Evolutionary conservation across 345 rosid genomes (phyloP).

Genomic region (Chamaenerion angustifolium): DNA sequence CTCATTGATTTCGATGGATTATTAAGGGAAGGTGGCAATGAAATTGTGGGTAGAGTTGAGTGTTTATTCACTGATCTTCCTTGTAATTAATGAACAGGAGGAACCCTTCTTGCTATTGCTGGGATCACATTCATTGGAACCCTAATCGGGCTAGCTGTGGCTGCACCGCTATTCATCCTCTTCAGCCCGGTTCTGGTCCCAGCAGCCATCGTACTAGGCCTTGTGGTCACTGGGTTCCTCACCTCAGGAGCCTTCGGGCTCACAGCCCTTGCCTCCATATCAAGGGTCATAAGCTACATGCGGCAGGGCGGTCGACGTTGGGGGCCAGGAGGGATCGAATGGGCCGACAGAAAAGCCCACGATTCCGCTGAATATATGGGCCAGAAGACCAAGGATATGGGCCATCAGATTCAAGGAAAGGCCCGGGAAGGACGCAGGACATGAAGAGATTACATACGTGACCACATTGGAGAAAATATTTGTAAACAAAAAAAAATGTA

Average conservation of each 20-base stretch:
- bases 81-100: conserved; percentile 13
- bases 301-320: conserved; percentile 16
- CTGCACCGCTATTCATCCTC: conserved; percentile 52
- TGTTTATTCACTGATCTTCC: too few relatives aligned
- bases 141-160: conserved; percentile 38
- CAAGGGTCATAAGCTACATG: conserved; percentile 26
- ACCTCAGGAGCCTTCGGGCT: conserved; percentile 63
- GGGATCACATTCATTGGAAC: conserved; percentile 59
- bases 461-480: too few relatives aligned
- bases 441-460: not conserved
- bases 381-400: conserved; percentile 55
- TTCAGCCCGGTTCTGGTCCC: conserved; percentile 80
- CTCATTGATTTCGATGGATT: too few relatives aligned
- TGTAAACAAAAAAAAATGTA: too few relatives aligned
- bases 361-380: conserved; percentile 35
- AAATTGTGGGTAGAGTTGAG: too few relatives aligned
- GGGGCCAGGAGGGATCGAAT: conserved; percentile 31
- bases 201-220: conserved; percentile 35
- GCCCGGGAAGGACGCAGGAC: conserved; percentile 12
- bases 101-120: conserved; percentile 52
- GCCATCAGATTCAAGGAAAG: conserved; percentile 39
- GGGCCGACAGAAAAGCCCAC: conserved; percentile 30
- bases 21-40: too few relatives aligned
- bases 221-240: conserved; percentile 48
- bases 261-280: conserved; percentile 50